Conservation (phyloP, 805 yeast genomes). For the Citeromyces matritensis region DNA sequence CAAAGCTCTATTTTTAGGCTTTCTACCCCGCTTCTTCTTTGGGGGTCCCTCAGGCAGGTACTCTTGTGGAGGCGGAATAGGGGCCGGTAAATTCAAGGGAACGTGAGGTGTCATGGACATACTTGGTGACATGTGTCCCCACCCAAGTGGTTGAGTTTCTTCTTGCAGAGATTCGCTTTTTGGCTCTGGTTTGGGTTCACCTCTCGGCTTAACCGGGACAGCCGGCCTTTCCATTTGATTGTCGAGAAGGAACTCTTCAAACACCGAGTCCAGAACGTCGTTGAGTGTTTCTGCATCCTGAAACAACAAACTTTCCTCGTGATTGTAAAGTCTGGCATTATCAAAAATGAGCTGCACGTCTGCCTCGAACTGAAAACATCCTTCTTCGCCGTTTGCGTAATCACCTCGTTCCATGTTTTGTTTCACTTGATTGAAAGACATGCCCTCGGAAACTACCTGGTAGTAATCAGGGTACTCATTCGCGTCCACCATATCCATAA, state of each 20-base stretch:
- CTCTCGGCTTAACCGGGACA: no score
- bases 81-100: not conserved
- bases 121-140: slow-evolving; percentile 12
- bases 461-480: slow-evolving; percentile 72
- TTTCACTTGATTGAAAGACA: slow-evolving; percentile 50
- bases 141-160: slow-evolving; percentile 10
- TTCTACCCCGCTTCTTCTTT: slow-evolving; percentile 5
- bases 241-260: slow-evolving; percentile 1
- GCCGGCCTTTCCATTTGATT: not conserved
- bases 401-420: slow-evolving; percentile 34
- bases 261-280: slow-evolving; percentile 18
- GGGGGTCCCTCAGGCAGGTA: slow-evolving; percentile 1
- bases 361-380: slow-evolving; percentile 40
- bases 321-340: slow-evolving; percentile 72
- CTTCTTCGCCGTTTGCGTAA: slow-evolving; percentile 29
- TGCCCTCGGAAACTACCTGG: slow-evolving; percentile 55
- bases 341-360: slow-evolving; percentile 51
- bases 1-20: slow-evolving; percentile 1
- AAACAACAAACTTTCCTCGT: slow-evolving; percentile 54
- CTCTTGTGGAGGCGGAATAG: not conserved
- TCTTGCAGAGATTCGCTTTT: slow-evolving; percentile 2
- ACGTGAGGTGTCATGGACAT: slow-evolving; percentile 5
- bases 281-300: slow-evolving; percentile 55
- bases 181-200: slow-evolving; percentile 1
- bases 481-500: slow-evolving; percentile 58